These are phyloP conservation scores for Boeremia lycopersici DNA, from an alignment of 2,329 filamentous ascomycete genomes.

Conservation along the genomic window DNA sequence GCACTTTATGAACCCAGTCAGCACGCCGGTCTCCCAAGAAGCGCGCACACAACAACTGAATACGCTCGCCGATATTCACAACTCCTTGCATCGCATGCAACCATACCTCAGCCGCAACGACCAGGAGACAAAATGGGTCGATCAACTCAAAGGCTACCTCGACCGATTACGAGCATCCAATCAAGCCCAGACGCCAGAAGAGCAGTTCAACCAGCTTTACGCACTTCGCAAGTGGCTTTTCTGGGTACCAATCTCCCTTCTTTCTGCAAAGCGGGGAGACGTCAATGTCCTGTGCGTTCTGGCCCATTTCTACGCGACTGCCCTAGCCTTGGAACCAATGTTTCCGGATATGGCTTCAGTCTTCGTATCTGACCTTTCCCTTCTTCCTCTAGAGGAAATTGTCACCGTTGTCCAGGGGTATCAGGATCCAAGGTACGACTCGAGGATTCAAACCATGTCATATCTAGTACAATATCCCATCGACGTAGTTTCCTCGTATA, in stretches of 20 bases:
- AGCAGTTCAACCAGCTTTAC: slow-evolving; percentile 89
- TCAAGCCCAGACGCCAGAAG: slow-evolving; percentile 63
- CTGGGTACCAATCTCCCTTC: slow-evolving; percentile 86
- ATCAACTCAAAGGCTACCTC: slow-evolving; percentile 55
- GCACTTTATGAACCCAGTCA: slow-evolving; percentile 66
- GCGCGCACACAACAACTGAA: slow-evolving; percentile 61
- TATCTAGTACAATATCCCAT: slow-evolving; percentile 55
- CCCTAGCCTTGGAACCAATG: slow-evolving; percentile 84
- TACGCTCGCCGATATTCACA: slow-evolving; percentile 50
- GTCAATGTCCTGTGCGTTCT: slow-evolving; percentile 81
- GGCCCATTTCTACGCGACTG: slow-evolving; percentile 89
- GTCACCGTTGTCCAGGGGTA: slow-evolving; percentile 69
- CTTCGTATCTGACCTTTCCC: slow-evolving; percentile 72
- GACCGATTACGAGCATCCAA: slow-evolving; percentile 51
- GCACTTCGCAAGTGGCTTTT: slow-evolving; percentile 91
- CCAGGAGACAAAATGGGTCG: slow-evolving; percentile 56
- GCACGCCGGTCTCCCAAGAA: slow-evolving; percentile 65
- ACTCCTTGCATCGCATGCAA: slow-evolving; percentile 52
- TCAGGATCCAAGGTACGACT: slow-evolving; percentile 49
- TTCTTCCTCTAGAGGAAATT: slow-evolving; percentile 85
- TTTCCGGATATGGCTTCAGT: slow-evolving; percentile 90
- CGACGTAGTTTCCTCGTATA: slow-evolving; percentile 51
- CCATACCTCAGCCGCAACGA: slow-evolving; percentile 52
- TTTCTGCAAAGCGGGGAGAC: slow-evolving; percentile 77
- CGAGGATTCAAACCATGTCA: slow-evolving; percentile 51